These are phyloP conservation scores for Penicillium griseofulvum DNA, from an alignment of 2,329 filamentous ascomycete genomes.

Conservation along the genomic window DNA sequence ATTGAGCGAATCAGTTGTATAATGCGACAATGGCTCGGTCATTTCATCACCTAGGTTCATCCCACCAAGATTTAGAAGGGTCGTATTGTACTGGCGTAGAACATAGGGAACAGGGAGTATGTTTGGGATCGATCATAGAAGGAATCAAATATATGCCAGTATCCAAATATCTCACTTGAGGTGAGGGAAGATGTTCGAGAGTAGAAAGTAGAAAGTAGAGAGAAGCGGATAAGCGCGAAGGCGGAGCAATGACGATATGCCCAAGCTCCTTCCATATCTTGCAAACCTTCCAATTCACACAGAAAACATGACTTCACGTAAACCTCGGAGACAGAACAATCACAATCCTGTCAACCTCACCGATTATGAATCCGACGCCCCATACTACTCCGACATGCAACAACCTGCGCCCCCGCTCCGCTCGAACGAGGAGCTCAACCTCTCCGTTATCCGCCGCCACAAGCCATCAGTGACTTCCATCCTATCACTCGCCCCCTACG, in stretches of 20 bases:
- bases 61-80: slow-evolving; percentile 6
- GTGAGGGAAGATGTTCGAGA: not conserved
- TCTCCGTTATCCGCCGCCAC: slow-evolving; percentile 78
- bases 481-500: slow-evolving; percentile 77
- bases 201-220: not conserved
- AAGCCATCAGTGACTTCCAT: slow-evolving; percentile 71
- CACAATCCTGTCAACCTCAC: slow-evolving; percentile 30
- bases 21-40: slow-evolving; percentile 9
- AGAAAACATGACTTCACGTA: slow-evolving; percentile 32
- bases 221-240: slow-evolving; percentile 3
- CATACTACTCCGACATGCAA: slow-evolving; percentile 45
- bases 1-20: not conserved
- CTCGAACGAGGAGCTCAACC: slow-evolving; percentile 82
- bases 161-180: not conserved
- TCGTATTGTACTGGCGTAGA: slow-evolving; percentile 1
- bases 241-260: slow-evolving; percentile 15
- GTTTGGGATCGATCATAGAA: not conserved
- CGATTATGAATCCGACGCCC: slow-evolving; percentile 67
- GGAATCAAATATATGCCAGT: not conserved
- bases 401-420: slow-evolving; percentile 51
- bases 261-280: not conserved
- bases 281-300: not conserved
- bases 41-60: slow-evolving; percentile 13
- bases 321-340: slow-evolving; percentile 33
- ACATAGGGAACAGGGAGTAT: not conserved